Conservation (phyloP, 2,329 filamentous ascomycete species). For the Chaetomiaceae sp. region DNA sequence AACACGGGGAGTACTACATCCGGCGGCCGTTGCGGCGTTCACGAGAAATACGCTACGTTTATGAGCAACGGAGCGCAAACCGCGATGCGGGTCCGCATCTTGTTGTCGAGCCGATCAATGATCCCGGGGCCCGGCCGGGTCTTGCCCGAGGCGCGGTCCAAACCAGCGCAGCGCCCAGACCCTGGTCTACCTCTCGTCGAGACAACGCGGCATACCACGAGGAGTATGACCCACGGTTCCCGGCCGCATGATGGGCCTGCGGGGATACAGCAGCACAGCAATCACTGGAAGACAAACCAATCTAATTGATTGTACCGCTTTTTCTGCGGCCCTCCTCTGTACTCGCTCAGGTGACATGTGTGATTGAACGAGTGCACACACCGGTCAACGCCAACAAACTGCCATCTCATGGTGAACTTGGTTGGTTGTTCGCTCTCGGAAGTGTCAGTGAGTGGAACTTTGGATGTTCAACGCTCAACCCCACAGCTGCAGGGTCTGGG, state of each 20-base stretch:
- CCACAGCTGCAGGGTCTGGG: too few relatives aligned
- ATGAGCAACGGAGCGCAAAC: constrained; percentile 12
- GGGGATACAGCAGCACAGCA: too few relatives aligned
- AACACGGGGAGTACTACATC: constrained; percentile 42
- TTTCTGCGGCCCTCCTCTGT: too few relatives aligned
- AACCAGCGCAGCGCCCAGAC: constrained; percentile 1
- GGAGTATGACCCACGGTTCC: constrained; percentile 24
- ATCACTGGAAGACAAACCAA: too few relatives aligned
- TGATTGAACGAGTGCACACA: too few relatives aligned
- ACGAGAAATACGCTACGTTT: constrained; percentile 16
- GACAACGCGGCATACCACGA: constrained; percentile 18
- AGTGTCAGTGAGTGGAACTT: too few relatives aligned
- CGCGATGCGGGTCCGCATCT: constrained; percentile 11
- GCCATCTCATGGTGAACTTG: too few relatives aligned
- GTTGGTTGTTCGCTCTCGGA: too few relatives aligned
- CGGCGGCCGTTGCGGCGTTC: constrained; percentile 32
- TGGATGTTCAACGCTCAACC: too few relatives aligned
- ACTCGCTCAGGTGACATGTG: too few relatives aligned
- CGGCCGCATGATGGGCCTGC: constrained; percentile 10
- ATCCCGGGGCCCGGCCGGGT: constrained; percentile 1
- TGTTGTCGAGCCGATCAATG: constrained; percentile 8
- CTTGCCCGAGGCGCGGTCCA: neutral
- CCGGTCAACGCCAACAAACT: too few relatives aligned
- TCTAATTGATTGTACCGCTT: too few relatives aligned
- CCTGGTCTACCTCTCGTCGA: constrained; percentile 2